These are phyloP conservation scores for Candida multigemmis DNA, from an alignment of 805 yeast species.

Conservation along the genomic window DNA sequence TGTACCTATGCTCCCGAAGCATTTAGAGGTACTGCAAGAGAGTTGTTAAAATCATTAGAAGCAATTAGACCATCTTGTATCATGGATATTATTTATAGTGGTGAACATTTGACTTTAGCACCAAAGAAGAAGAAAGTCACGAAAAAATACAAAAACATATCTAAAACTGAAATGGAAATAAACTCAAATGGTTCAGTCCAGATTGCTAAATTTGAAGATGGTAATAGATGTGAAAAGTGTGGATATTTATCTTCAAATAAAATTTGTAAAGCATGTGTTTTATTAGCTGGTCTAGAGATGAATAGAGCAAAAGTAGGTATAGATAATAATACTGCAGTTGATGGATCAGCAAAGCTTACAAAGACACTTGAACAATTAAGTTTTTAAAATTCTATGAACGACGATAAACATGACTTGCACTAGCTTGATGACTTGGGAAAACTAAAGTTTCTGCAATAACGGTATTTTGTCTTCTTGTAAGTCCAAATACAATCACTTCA, in stretches of 20 bases:
- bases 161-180: constrained; percentile 38
- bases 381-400: constrained; percentile 31
- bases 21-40: constrained; percentile 94
- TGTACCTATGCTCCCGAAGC: constrained; percentile 99
- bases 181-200: constrained; percentile 57
- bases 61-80: constrained; percentile 88
- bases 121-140: constrained; percentile 42
- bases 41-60: constrained; percentile 82
- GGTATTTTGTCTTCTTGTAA: constrained; percentile 22
- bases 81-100: constrained; percentile 88
- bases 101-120: constrained; percentile 71
- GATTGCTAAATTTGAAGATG: constrained; percentile 41
- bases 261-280: constrained; percentile 87
- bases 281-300: constrained; percentile 75
- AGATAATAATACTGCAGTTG: constrained; percentile 41
- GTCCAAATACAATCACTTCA: constrained; percentile 27
- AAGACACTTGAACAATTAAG: constrained; percentile 55
- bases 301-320: constrained; percentile 59
- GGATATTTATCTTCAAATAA: constrained; percentile 85
- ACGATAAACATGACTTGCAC: constrained; percentile 15
- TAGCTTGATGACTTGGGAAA: constrained; percentile 30
- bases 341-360: constrained; percentile 57
- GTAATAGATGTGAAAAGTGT: constrained; percentile 76
- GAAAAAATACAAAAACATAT: constrained; percentile 21
- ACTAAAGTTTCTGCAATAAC: constrained; percentile 31